Evolutionary conservation across 768 basidiomycete species (phyloP).

Genomic region (Favolaschia claudopus): DNA sequence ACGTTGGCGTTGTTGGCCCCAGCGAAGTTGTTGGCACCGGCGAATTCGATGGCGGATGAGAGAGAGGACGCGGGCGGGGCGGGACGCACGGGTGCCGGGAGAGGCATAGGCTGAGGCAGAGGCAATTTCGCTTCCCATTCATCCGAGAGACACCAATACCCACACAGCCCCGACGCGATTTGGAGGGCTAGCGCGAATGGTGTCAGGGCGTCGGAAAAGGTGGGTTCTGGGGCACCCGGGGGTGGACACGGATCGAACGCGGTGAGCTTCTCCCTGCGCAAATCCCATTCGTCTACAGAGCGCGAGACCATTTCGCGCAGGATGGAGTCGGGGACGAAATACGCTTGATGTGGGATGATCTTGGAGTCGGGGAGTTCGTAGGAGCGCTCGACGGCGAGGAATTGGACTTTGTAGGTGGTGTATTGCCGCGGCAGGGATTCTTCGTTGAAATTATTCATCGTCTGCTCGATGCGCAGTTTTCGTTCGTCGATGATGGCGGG

Average conservation of each 20-base stretch:
- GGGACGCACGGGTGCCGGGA: slow-evolving; percentile 25
- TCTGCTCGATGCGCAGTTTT: slow-evolving; percentile 56
- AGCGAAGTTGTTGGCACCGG: slow-evolving; percentile 51
- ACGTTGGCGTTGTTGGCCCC: slow-evolving; percentile 49
- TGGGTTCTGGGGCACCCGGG: slow-evolving; percentile 25
- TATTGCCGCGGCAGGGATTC: slow-evolving; percentile 2
- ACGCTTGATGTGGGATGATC: slow-evolving; percentile 80
- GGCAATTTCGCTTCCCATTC: slow-evolving; percentile 70
- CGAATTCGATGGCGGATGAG: slow-evolving; percentile 54
- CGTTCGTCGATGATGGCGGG: slow-evolving; percentile 72
- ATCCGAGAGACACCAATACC: slow-evolving; percentile 77
- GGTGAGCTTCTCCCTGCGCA: slow-evolving; percentile 46
- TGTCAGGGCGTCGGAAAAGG: slow-evolving; percentile 61
- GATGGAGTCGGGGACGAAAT: slow-evolving; percentile 61
- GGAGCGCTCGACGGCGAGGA: slow-evolving; percentile 64
- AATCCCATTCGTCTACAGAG: slow-evolving; percentile 48
- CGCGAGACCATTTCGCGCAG: slow-evolving; percentile 56
- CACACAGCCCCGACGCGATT: slow-evolving; percentile 67
- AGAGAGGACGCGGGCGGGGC: slow-evolving; percentile 39
- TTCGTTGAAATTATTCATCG: not conserved
- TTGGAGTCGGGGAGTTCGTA: slow-evolving; percentile 59
- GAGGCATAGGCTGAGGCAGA: too few species aligned
- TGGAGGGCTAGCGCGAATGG: slow-evolving; percentile 78
- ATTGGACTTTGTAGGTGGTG: slow-evolving; percentile 66
- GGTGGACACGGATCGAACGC: slow-evolving; percentile 61